Base-by-base conservation (phyloP, 1,284 basidiomycete genomes). In the Xerocomus amazonicus region DNA sequence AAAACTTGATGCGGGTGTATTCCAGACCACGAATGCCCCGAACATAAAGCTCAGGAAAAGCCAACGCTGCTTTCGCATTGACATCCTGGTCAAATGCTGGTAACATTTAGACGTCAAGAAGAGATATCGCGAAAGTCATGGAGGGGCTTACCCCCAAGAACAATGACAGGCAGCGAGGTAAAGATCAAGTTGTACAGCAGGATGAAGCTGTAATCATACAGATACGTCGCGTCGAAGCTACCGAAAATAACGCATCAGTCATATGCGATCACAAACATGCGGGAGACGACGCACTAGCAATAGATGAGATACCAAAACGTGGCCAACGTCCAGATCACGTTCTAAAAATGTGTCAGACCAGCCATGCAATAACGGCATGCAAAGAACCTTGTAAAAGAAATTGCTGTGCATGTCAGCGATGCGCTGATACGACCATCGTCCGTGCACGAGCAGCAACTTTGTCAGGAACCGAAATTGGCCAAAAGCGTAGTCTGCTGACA, bases 401-500 rank as follows among this genome's bases (percentile, higher is more conserved):
- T 94, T 96, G 56, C 88, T 88, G 63, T 95, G 92, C 92, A 95
- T 92, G 63, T 97, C 92, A n/a, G 95, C 93, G 37, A 98, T 80
- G 39, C 95, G 89, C 60, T 94, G 87, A 70, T 98, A 97, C 32
- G 91, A 95, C 94, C 95, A 96, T 36, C 93, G 84, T 6, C 95
- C 95, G 63, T 98, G 95, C 4, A 97, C 96, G 51, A 99, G 79
- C 14, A 99, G 75, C 36, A 98, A 73, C 66, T 94, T 92, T 1
- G 93, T 96, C 52, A 98, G 70, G 76, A 88, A 98, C 47, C 95
- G 78, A 76, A 99, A 99, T 66, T 98, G 96, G 2, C 93, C 95
- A 72, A 98, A 95, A 1, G 95, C 95, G 60, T 97, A 98, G 70
- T 98, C 96, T 13, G 96, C 94, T 19, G 93, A 97, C 94, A 98